These are phyloP conservation scores for Meyerozyma sp. DNA, from an alignment of 1,139 yeast genomes.

Conservation along the genomic window DNA sequence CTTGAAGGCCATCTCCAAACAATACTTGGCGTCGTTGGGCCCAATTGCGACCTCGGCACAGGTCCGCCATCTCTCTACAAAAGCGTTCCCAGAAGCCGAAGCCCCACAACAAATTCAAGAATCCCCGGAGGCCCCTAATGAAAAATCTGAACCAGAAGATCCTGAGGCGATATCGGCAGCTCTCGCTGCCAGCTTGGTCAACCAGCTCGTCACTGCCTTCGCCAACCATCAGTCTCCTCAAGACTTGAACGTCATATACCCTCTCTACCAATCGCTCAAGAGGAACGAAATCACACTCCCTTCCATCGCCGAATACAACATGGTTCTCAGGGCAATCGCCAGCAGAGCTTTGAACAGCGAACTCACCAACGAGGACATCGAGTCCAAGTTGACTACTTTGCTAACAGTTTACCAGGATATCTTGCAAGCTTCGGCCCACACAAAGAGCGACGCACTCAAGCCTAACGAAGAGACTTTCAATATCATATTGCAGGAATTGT, in stretches of 20 bases:
- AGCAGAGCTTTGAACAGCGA: slow-evolving; percentile 25
- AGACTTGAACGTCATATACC: slow-evolving; percentile 32
- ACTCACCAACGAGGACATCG: slow-evolving; percentile 22
- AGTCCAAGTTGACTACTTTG: slow-evolving; percentile 47
- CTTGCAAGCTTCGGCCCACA: slow-evolving; percentile 22
- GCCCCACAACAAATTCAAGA: not conserved
- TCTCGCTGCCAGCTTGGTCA: slow-evolving; percentile 19
- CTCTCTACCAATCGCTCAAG: slow-evolving; percentile 38
- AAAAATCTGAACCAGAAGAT: not conserved
- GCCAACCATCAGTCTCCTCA: slow-evolving; percentile 11
- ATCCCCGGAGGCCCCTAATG: not conserved
- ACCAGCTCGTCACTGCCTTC: slow-evolving; percentile 14
- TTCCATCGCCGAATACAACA: slow-evolving; percentile 29
- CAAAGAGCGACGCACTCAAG: slow-evolving; percentile 17
- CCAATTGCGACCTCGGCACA: not conserved
- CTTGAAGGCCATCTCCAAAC: slow-evolving; percentile 16
- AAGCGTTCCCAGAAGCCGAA: not conserved
- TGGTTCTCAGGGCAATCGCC: slow-evolving; percentile 30
- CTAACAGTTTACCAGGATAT: slow-evolving; percentile 66
- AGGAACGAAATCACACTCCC: slow-evolving; percentile 32
- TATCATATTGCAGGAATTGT: slow-evolving; percentile 44
- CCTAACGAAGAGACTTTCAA: slow-evolving; percentile 54
- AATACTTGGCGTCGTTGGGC: slow-evolving; percentile 14
- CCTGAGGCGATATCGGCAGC: slow-evolving; percentile 4
- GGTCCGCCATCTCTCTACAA: not conserved